Percentiles rank a stretch among this genome's conserved stretches.
Evolutionary conservation across 1,284 basidiomycete genomes (phyloP).

Genomic region (Naganishia albida): DNA sequence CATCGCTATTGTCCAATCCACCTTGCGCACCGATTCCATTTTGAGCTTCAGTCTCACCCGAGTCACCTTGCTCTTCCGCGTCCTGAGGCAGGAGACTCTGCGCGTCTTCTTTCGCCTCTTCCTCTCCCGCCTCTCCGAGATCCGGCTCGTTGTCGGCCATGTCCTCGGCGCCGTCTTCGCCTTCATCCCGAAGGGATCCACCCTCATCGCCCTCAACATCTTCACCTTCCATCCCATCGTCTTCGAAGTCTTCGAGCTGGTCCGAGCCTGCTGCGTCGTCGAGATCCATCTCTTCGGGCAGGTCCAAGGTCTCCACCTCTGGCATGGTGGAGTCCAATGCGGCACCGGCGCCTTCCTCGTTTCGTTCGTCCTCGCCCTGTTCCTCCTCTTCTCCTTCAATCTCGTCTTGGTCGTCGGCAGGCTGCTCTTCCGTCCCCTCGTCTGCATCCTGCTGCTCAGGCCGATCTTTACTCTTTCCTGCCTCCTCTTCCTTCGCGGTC

Average conservation of each 20-base stretch:
- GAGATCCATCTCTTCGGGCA: slow-evolving; percentile 79
- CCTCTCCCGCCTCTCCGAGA: slow-evolving; percentile 45
- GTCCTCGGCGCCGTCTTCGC: slow-evolving; percentile 36
- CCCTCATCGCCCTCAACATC: slow-evolving; percentile 46
- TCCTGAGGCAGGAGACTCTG: slow-evolving; percentile 18
- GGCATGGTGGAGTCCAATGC: slow-evolving; percentile 67
- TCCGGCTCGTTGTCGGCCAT: slow-evolving; percentile 37
- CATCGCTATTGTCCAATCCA: slow-evolving; percentile 45
- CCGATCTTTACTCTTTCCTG: slow-evolving; percentile 49
- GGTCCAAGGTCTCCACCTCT: slow-evolving; percentile 75
- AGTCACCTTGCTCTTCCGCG: slow-evolving; percentile 12
- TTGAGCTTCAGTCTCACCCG: slow-evolving; percentile 36
- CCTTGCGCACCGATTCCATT: slow-evolving; percentile 41
- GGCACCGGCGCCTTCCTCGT: slow-evolving; percentile 61
- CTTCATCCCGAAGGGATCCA: slow-evolving; percentile 38
- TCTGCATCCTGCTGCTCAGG: slow-evolving; percentile 45
- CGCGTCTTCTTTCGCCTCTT: slow-evolving; percentile 48
- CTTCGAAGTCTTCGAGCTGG: slow-evolving; percentile 55
- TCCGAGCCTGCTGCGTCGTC: slow-evolving; percentile 56
- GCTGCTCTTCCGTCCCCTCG: slow-evolving; percentile 45
- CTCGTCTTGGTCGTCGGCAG: slow-evolving; percentile 39
- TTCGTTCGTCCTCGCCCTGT: slow-evolving; percentile 52
- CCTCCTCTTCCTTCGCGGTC: slow-evolving; percentile 68
- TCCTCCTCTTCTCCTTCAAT: slow-evolving; percentile 54
- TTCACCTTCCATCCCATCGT: slow-evolving; percentile 56